Evolutionary conservation across 2,329 filamentous ascomycete genomes (phyloP).

Genomic region (Aspergillus piperis): DNA sequence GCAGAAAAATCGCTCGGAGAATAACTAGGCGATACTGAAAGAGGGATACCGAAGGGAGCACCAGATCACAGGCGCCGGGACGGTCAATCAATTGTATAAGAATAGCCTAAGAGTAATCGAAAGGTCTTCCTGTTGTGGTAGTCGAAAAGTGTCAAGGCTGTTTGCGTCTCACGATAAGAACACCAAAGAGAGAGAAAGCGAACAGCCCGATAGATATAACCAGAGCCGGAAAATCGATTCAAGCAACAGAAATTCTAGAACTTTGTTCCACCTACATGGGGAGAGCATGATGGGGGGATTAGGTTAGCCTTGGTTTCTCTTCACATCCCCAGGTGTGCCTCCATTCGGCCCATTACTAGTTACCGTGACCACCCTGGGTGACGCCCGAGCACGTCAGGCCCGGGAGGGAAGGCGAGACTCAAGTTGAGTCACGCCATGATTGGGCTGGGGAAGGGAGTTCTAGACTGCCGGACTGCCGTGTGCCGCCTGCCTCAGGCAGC

Average conservation of each 20-base stretch:
- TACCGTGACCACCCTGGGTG: not conserved
- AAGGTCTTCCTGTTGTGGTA: not conserved
- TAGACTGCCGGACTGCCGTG: constrained; percentile 9
- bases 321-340: not conserved
- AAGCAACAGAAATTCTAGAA: constrained; percentile 9
- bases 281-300: constrained; percentile 11
- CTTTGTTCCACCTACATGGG: constrained; percentile 11
- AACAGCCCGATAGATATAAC: constrained; percentile 1
- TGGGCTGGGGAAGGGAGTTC: constrained; percentile 11
- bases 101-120: constrained; percentile 7
- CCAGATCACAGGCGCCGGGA: not conserved
- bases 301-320: constrained; percentile 5
- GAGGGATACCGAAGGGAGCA: constrained; percentile 9
- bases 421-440: constrained; percentile 6
- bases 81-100: constrained; percentile 13
- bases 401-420: constrained; percentile 2
- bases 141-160: not conserved
- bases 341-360: not conserved
- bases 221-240: not conserved
- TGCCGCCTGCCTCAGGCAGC: constrained; percentile 10
- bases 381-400: constrained; percentile 12
- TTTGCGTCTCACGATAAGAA: not conserved
- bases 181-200: not conserved
- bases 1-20: constrained; percentile 19
- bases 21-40: constrained; percentile 10